These are phyloP conservation scores for Flagelloscypha sp. DNA, from an alignment of 768 basidiomycete genomes.

Conservation along the genomic window DNA sequence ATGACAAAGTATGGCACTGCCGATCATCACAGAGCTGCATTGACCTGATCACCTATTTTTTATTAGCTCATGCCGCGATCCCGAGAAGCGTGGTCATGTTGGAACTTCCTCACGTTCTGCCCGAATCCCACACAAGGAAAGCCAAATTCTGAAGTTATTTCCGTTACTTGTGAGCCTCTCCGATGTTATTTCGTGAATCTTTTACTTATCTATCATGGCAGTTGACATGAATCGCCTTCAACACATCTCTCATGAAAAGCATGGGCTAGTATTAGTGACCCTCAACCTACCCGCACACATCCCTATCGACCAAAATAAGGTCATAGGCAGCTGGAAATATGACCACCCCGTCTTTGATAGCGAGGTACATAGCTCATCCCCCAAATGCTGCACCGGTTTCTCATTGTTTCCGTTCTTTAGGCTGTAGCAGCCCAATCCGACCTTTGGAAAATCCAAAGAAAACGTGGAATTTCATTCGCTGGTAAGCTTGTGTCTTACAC, in stretches of 20 bases:
- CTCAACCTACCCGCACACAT: conserved; percentile 70
- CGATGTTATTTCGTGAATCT: too few relatives aligned
- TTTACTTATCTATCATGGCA: too few relatives aligned
- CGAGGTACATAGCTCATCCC: conserved; percentile 27
- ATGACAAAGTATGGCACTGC: conserved; percentile 37
- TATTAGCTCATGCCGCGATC: conserved; percentile 63
- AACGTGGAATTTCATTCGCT: conserved; percentile 51
- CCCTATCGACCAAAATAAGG: conserved; percentile 38
- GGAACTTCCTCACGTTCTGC: conserved; percentile 77
- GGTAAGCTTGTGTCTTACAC: too few relatives aligned
- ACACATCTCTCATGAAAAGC: conserved; percentile 43
- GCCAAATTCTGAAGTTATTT: conserved; percentile 47
- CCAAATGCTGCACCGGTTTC: conserved; percentile 1
- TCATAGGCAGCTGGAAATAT: conserved; percentile 49
- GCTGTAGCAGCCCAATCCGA: conserved; percentile 47
- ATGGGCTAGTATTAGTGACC: conserved; percentile 63
- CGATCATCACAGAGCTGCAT: background rate
- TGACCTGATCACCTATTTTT: background rate
- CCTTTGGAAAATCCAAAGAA: conserved; percentile 53
- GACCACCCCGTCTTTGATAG: conserved; percentile 61
- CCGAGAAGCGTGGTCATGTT: conserved; percentile 61
- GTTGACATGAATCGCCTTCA: conserved; percentile 76
- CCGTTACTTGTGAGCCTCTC: conserved; percentile 1
- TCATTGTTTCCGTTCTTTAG: conserved; percentile 21
- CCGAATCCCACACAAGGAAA: too few relatives aligned